Evolutionary conservation across 2,329 filamentous ascomycete species (phyloP).

Genomic region (Hypomyces perniciosus): DNA sequence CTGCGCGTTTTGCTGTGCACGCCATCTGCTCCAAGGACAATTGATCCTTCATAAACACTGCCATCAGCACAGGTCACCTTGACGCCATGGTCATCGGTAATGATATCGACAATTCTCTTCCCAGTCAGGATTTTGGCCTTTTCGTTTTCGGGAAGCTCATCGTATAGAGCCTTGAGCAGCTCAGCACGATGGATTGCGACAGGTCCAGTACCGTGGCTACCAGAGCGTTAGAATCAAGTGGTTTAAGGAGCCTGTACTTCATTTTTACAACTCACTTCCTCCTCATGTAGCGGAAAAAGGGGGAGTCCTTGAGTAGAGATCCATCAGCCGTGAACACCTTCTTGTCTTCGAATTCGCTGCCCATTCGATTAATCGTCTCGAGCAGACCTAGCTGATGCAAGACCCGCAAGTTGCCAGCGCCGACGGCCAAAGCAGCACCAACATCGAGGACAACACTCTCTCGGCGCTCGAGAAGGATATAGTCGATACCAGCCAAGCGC

Average conservation of each 20-base stretch:
- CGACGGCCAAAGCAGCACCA: slow-evolving; percentile 27
- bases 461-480: slow-evolving; percentile 31
- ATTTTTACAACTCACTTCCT: no score
- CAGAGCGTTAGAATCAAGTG: no score
- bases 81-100: slow-evolving; percentile 20
- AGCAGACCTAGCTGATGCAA: slow-evolving; percentile 27
- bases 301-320: no score
- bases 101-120: slow-evolving; percentile 21
- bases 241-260: no score
- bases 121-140: slow-evolving; percentile 21
- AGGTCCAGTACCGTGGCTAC: slow-evolving; percentile 20
- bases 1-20: no score
- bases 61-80: slow-evolving; percentile 28
- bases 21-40: slow-evolving; percentile 38
- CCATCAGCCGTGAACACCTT: no score
- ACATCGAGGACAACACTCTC: slow-evolving; percentile 22
- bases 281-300: no score
- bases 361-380: neutral
- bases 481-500: slow-evolving; percentile 27
- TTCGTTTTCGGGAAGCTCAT: slow-evolving; percentile 19
- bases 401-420: slow-evolving; percentile 22
- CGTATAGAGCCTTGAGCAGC: slow-evolving; percentile 27
- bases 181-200: slow-evolving; percentile 31
- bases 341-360: no score
- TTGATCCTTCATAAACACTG: slow-evolving; percentile 23